Percentiles rank a stretch among this genome's conserved stretches.
phyloP scores from a whole-genome alignment of 495 filamentous ascomycete species.

The Daldinia childiae region DNA sequence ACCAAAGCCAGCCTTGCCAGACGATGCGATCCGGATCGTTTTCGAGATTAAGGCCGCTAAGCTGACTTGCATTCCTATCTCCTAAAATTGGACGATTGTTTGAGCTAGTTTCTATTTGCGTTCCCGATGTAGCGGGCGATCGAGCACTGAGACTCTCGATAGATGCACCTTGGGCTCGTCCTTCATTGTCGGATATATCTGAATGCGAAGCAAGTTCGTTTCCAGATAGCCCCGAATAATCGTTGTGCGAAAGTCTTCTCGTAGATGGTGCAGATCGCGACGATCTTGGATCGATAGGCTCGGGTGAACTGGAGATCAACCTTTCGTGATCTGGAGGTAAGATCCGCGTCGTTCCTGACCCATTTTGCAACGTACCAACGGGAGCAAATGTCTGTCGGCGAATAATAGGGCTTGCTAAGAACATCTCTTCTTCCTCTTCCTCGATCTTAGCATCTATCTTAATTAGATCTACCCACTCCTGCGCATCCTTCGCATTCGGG shows the following conservation, averaged over 20 bases:
- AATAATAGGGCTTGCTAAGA: constrained; percentile 68
- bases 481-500: constrained; percentile 73
- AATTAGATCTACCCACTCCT: constrained; percentile 88
- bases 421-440: constrained; percentile 83
- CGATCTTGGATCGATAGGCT: constrained; percentile 56
- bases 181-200: constrained; percentile 83
- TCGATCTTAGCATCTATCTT: constrained; percentile 80
- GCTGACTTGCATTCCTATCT: constrained; percentile 65
- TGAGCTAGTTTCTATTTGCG: constrained; percentile 29
- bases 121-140: constrained; percentile 48
- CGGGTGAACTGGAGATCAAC: constrained; percentile 70
- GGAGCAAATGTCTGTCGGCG: constrained; percentile 52
- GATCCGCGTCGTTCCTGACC: constrained; percentile 10
- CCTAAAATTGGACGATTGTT: constrained; percentile 42
- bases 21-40: constrained; percentile 76
- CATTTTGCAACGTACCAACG: constrained; percentile 18
- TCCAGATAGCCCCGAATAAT: constrained; percentile 77
- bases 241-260: constrained; percentile 62
- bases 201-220: constrained; percentile 89
- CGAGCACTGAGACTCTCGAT: constrained; percentile 55
- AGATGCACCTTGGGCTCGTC: constrained; percentile 53
- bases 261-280: constrained; percentile 50
- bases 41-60: constrained; percentile 62
- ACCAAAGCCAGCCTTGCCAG: constrained; percentile 90
- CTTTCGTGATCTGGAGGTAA: constrained; percentile 46